Base-by-base conservation (phyloP, 2,329 filamentous ascomycete genomes). In the Akanthomyces lecanii region DNA sequence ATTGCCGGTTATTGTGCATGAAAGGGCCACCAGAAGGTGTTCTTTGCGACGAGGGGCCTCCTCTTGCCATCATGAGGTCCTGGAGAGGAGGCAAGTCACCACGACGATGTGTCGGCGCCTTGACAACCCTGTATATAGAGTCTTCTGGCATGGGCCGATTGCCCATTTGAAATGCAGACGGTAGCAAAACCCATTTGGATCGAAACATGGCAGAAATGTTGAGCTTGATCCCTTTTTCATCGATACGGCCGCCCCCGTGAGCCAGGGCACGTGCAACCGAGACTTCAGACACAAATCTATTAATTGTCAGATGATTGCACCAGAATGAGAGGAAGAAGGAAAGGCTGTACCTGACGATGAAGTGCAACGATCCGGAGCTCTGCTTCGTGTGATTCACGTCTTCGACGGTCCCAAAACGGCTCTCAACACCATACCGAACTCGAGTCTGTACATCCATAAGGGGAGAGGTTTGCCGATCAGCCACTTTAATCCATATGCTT, bases 321-420 rank as follows among this genome's bases (percentile, higher is more conserved):
- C 8, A 52, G n/a, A 14, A 55, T 51, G 18, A 38, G 30, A 21
- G 10, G 10, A 28, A 12, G 6, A 16, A 3, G 23, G 25, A 47
- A 25, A 21, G 45, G 30, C 68, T 64, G 23, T 68, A 74, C 74
- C 72, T 69, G 50, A 70, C 71, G 5, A 76, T 62, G 33, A 75
- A 72, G 18, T 58, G 25, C 14, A 47, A 25, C 5, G 56, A 0
- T 10, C 8, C 8, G 23, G 21, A 10, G 2, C 8, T 8, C 18
- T 21, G 23, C 16, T 21, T 40, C 18, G 2, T 63, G 23, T 51
- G 64, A 25, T 64, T 68, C 12, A 74, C 70, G 0, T 69, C 71
- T 5, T 75, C 73, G 5, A 76, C 71, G 1, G 58, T 40, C 2
- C 74, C 74, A 55, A 72, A 76, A 5, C 67, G 63, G 21, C 40